Evolutionary conservation across 441 rosid genomes (phyloP).

Genomic region (Corymbia citriodora): DNA sequence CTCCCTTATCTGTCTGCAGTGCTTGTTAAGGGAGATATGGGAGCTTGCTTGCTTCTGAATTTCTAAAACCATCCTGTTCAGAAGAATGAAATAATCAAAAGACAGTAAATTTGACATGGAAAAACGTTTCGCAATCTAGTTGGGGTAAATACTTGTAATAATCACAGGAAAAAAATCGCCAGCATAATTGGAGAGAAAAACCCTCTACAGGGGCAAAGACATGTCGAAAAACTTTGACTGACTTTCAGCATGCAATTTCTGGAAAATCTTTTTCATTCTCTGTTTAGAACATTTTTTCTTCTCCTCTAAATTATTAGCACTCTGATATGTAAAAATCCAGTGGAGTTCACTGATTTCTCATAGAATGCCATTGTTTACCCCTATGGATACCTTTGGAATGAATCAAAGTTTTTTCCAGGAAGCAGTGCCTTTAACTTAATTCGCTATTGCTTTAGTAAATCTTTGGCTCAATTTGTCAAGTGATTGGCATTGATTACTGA

Average conservation of each 20-base stretch:
- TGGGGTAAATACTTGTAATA: neutral
- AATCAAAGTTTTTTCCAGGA: neutral
- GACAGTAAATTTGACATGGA: neutral
- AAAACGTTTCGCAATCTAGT: neutral
- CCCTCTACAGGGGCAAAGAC: neutral
- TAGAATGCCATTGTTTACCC: neutral
- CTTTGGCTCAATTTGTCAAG: neutral
- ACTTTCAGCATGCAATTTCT: neutral
- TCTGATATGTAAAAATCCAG: neutral
- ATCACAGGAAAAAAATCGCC: neutral
- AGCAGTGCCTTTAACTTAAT: neutral
- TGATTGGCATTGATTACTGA: conserved; percentile 5
- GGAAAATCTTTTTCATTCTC: neutral
- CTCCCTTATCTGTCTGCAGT: neutral
- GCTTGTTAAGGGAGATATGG: neutral
- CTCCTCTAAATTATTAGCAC: neutral
- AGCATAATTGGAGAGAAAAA: neutral
- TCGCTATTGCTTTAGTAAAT: neutral
- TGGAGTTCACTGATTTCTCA: neutral
- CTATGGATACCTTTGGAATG: neutral
- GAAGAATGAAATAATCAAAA: neutral
- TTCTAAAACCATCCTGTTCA: neutral
- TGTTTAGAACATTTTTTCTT: neutral
- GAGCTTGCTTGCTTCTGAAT: neutral
- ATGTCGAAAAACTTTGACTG: neutral